These are phyloP conservation scores for Didymella keratinophila DNA, from an alignment of 2,329 filamentous ascomycete genomes.

Conservation along the genomic window DNA sequence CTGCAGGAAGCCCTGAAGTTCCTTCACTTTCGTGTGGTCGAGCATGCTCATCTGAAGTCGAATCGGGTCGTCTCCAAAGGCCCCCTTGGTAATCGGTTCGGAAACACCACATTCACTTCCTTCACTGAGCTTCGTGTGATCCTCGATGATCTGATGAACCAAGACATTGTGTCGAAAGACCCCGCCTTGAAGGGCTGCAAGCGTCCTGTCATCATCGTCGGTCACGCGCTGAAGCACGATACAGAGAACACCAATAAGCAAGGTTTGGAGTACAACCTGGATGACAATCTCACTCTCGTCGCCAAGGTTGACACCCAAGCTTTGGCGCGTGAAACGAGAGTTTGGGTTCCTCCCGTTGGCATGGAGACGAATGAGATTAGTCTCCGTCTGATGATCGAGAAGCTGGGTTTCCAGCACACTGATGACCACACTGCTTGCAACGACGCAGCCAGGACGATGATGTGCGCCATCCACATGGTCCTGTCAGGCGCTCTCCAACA, in stretches of 20 bases:
- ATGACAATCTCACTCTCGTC: constrained; percentile 21
- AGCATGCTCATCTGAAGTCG: constrained; percentile 30
- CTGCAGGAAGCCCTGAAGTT: constrained; percentile 31
- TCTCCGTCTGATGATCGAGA: constrained; percentile 17
- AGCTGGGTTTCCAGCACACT: constrained; percentile 20
- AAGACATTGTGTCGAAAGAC: constrained; percentile 17
- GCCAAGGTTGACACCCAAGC: constrained; percentile 37
- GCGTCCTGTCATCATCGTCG: constrained; percentile 34
- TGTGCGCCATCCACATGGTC: constrained; percentile 31
- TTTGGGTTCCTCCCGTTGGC: constrained; percentile 11
- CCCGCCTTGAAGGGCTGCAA: constrained; percentile 16
- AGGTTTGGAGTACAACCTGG: constrained; percentile 26
- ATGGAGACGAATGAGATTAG: constrained; percentile 20
- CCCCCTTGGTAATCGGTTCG: constrained; percentile 34
- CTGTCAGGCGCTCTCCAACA: constrained; percentile 1
- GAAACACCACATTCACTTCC: constrained; percentile 30
- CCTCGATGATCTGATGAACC: constrained; percentile 24
- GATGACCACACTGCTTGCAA: constrained; percentile 35
- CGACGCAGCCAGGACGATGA: constrained; percentile 35
- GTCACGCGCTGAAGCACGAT: constrained; percentile 34
- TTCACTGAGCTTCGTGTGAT: constrained; percentile 20
- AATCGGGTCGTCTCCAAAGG: constrained; percentile 19
- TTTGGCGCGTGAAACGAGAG: constrained; percentile 21
- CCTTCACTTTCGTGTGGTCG: constrained; percentile 31
- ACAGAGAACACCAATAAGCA: constrained; percentile 27